Percentiles rank a stretch among this genome's conserved stretches.
Conservation (phyloP, 768 basidiomycete species). For the Tylopilus felleus region DNA sequence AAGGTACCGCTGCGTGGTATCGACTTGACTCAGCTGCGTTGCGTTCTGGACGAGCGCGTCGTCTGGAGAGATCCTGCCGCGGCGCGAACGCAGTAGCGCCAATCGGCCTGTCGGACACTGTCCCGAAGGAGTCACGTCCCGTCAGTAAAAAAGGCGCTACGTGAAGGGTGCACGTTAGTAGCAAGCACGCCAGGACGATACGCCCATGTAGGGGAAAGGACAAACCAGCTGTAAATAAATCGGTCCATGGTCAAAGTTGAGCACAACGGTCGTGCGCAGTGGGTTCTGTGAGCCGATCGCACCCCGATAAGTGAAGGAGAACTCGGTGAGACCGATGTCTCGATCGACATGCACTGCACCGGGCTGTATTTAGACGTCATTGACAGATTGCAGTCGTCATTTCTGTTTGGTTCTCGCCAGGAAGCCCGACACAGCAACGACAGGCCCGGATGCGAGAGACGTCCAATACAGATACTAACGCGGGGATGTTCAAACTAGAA, state of each 20-base stretch:
- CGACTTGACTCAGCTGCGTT: conserved; percentile 22
- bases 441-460: no score
- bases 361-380: no score
- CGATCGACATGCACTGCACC: no score
- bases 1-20: background rate
- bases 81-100: background rate
- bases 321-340: no score
- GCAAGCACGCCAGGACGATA: no score
- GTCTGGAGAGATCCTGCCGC: conserved; percentile 12
- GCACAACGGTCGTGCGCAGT: conserved; percentile 18
- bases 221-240: background rate
- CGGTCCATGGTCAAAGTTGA: background rate
- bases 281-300: conserved; percentile 1
- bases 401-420: no score
- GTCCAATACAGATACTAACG: no score
- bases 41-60: conserved; percentile 6
- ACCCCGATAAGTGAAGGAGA: no score
- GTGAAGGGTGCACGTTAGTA: background rate
- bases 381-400: no score
- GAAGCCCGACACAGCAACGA: no score
- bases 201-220: background rate
- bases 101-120: background rate
- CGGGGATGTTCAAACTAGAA: no score
- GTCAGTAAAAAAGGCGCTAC: background rate
- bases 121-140: background rate